Base-by-base conservation (phyloP, 2,329 filamentous ascomycete species). In the Aureobasidium mangrovei region DNA sequence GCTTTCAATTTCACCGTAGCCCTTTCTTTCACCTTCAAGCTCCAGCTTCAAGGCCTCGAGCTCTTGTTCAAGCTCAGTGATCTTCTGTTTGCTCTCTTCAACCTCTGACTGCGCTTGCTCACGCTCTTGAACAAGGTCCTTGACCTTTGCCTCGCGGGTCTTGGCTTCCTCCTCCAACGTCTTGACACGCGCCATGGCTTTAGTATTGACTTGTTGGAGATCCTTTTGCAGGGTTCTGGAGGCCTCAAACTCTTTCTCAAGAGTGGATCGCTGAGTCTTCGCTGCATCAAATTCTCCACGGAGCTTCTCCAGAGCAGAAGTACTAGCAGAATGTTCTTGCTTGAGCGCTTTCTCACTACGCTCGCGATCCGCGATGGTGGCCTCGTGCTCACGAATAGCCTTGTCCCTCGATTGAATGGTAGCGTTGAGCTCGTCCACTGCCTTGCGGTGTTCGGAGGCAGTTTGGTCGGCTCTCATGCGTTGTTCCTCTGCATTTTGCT, bases 31-130 rank as follows among this genome's bases (percentile, higher is more conserved):
- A 1, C 56, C 56, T 38, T 60, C 53, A 1, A 59, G 42, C 40
- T 62, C 54, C 3, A 55, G 36, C 42, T 55, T 48, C 12, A 67
- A 54, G 27, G 58, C 56, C 1, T 59, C 58, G 26, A 64, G 32
- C 40, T 65, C 62, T 31, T 63, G 62, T n/a, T 76, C 72, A 24
- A 71, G 68, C 24, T 77, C 74, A 40, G 76, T 70, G 18, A 70
- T 51, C 46, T 64, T 61, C 26, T 53, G 59, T 31, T 60, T 58
- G 27, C 59, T 56, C 24, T 44, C 52, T 12, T 61, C 59, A 10
- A 62, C 54, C 4, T 65, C 62, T 2, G 59, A 56, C 41, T 63
- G 59, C 7, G 55, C 43, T 33, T 63, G 57, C 26, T 64, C 62
- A 5, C 64, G 49, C 41, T 62, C 59, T n/a, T 59, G 46, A 2